Evolutionary conservation across 2,329 filamentous ascomycete genomes (phyloP), one percentile per base, ranked within the genome.

Genomic region (Hypomyces rosellus): DNA sequence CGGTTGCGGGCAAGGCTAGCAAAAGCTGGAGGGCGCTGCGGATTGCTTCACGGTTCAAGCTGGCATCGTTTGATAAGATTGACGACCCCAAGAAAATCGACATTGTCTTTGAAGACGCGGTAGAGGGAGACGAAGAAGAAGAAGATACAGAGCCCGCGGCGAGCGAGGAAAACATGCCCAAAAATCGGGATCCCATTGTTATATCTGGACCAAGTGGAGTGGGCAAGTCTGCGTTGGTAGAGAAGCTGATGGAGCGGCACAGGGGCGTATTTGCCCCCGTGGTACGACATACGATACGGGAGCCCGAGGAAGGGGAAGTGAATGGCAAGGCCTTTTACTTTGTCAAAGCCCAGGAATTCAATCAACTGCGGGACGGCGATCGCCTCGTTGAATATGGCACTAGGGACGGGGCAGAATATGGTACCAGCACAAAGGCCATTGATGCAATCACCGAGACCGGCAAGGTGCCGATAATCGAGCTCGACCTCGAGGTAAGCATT

Each of bases 21-120:
- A 92, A 95, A 67, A 86, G 84, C 50, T 99, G 93, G 93, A 82
- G 91, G 58, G 88, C 89, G 5, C 73, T 99, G 55, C 83, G 93
- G 47, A 80, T 95, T 56, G 87, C 89, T 9, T 84, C 86, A 50
- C 82, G 82, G 56, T 82, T 77, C 50, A 86, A 86, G 59, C 77
- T 97, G 57, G 78, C 82, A 41, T 73, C 83, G 16, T 93, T 97
- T 65, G 91, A 97, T 67, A 89, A 86, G 66, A 87, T 96, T 44
- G 90, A 96, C 49, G 85, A 90, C 57, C 84, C 87, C 38, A 87
- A 86, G 63, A 88, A 89, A 54, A 76, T 85, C 33, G 75, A 76
- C 48, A 61, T 72, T 34, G 71, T 85, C 12, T 85, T 84, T 52
- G 68, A 77, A 48, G 75, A 80, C 34, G 72, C 74, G 12, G 60